These are phyloP conservation scores for Nigrospora oryzae DNA, from an alignment of 2,329 filamentous ascomycete species.

Conservation along the genomic window DNA sequence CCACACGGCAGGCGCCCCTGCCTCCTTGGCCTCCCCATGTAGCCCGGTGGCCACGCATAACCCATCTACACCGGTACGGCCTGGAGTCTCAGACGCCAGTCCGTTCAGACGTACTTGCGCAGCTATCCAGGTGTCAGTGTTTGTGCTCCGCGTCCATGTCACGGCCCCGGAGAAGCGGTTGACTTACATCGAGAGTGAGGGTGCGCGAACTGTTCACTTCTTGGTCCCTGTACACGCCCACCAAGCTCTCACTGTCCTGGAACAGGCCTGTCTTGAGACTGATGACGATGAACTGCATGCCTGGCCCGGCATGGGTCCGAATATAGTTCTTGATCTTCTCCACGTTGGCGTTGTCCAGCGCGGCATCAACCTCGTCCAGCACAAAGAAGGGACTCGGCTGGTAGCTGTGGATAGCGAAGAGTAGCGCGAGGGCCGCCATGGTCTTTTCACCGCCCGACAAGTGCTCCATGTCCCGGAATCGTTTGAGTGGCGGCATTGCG, in stretches of 20 bases:
- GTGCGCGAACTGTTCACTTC: slow-evolving; percentile 85
- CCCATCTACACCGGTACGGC: no score
- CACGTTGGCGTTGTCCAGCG: slow-evolving; percentile 96
- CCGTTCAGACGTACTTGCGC: slow-evolving; percentile 2
- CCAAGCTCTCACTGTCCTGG: slow-evolving; percentile 90
- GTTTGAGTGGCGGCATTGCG: slow-evolving; percentile 96
- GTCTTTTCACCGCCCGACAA: slow-evolving; percentile 97
- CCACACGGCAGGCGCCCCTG: no score
- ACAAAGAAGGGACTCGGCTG: slow-evolving; percentile 97
- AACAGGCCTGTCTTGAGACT: slow-evolving; percentile 92
- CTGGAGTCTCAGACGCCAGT: no score
- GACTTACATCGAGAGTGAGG: slow-evolving; percentile 87
- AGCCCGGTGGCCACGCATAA: no score
- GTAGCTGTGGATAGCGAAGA: slow-evolving; percentile 95
- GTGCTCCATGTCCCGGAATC: slow-evolving; percentile 98
- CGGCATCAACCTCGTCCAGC: slow-evolving; percentile 94
- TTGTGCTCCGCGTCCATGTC: no score
- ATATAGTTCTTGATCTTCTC: slow-evolving; percentile 96
- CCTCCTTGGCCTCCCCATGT: no score
- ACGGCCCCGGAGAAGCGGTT: not conserved
- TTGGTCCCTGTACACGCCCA: slow-evolving; percentile 94
- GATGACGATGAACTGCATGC: slow-evolving; percentile 99
- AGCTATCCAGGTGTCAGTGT: not conserved
- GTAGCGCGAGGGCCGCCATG: slow-evolving; percentile 90
- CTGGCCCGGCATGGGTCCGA: slow-evolving; percentile 83